Evolutionary conservation across 257 asterid species (phyloP), one percentile per base, ranked within the genome.

Genomic region (Cruciata laevipes): DNA sequence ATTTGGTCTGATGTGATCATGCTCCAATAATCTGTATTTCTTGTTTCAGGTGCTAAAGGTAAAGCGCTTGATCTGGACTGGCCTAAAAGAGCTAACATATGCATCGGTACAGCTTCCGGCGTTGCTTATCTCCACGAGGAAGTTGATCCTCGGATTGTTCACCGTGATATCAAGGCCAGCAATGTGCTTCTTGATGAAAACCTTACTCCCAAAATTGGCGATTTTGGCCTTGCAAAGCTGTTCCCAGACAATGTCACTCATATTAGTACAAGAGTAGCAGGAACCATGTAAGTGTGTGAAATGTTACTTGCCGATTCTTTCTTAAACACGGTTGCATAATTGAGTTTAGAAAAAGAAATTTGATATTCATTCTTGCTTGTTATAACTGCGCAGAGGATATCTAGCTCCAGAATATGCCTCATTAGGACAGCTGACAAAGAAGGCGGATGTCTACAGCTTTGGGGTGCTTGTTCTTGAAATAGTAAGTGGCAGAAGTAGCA

Each of bases 151-250:
- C 63, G 61, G 67, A 86, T 90, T 55, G 97, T 90, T 59, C 97
- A 90, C 68, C 89, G 95, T n/a, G 97, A 90, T 72, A 85, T 90
- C 67, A 90, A 90, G 80, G 96, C 97, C 61, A 88, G 96, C 83
- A 90, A 90, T 53, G 82, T 90, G 71, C 97, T 90, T 59, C 89
- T 90, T 31, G 97, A 88, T 63, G 77, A 69, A 67, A 72, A 83
- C 60, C 84, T 83, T 65, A 64, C 47, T 64, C 96, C 96, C 18
- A 90, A 86, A 71, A 90, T 90, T 11, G 90, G 90, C 49, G 96
- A 90, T 73, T 90, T 90, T 68, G 97, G 97, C 27, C 78, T 90
- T 71, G 97, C 97, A 0, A 90, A 90, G 68, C 89, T 90, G 10
- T 90, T 90, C 71, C 97, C 97, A 6, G 96, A 90, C 67, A 85